Percentiles rank a stretch among this genome's conserved stretches.
phyloP scores from a whole-genome alignment of 805 yeast species.

The Metschnikowia chrysomelidarum region DNA sequence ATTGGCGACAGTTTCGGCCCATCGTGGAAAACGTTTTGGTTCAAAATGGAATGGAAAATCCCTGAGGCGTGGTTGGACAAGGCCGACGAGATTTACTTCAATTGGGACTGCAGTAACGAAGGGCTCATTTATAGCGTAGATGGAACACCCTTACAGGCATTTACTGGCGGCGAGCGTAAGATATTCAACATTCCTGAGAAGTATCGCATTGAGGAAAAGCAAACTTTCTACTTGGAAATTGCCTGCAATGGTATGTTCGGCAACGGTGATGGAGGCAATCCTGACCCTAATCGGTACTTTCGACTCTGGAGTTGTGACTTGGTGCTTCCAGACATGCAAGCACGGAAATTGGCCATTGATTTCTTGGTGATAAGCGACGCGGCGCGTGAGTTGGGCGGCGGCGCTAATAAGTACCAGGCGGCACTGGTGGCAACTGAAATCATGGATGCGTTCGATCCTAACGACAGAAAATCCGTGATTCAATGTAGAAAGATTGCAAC shows the following conservation, averaged over 20 bases:
- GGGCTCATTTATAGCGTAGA: slow-evolving; percentile 69
- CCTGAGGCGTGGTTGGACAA: slow-evolving; percentile 57
- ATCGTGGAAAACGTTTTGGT: slow-evolving; percentile 97
- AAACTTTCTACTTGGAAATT: slow-evolving; percentile 77
- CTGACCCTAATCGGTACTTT: slow-evolving; percentile 72
- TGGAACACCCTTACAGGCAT: slow-evolving; percentile 77
- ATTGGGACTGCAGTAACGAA: slow-evolving; percentile 87
- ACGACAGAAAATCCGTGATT: slow-evolving; percentile 53
- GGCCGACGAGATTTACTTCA: slow-evolving; percentile 54
- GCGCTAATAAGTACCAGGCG: slow-evolving; percentile 78
- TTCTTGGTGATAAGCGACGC: slow-evolving; percentile 90
- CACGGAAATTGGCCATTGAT: slow-evolving; percentile 74
- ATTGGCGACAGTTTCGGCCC: slow-evolving; percentile 87
- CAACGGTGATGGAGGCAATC: slow-evolving; percentile 59
- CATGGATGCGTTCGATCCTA: slow-evolving; percentile 79
- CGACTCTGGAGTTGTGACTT: slow-evolving; percentile 68
- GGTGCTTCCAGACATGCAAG: slow-evolving; percentile 76
- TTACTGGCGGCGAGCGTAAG: slow-evolving; percentile 82
- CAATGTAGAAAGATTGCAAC: slow-evolving; percentile 67
- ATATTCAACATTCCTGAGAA: slow-evolving; percentile 60
- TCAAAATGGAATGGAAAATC: slow-evolving; percentile 61
- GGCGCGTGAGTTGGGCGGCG: slow-evolving; percentile 72
- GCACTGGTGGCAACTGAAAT: slow-evolving; percentile 75
- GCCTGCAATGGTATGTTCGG: slow-evolving; percentile 97
- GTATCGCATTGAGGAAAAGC: slow-evolving; percentile 48